Conservation (phyloP, 352 stramenopile genomes). For the Pythium rhizo-oryzae region DNA sequence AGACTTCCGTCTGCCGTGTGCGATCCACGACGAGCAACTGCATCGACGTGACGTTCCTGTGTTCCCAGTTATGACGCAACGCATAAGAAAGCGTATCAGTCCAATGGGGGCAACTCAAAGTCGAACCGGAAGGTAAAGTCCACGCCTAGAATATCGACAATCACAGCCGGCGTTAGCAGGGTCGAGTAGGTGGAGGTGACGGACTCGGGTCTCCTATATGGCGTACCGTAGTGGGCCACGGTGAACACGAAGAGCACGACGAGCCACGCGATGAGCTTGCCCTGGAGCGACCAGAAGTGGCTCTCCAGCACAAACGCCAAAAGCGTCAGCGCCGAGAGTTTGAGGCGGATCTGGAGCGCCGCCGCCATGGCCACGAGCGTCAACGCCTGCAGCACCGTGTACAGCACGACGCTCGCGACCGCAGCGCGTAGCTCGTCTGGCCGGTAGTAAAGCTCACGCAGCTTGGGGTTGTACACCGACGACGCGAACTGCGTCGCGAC, state of each 20-base stretch:
- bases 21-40: too few relatives aligned
- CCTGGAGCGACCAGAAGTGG: slow-evolving; percentile 11
- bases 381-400: slow-evolving; percentile 4
- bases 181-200: too few relatives aligned
- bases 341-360: slow-evolving; percentile 1
- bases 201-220: too few relatives aligned
- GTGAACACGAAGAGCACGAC: neutral
- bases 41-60: too few relatives aligned
- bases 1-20: too few relatives aligned
- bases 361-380: slow-evolving; percentile 3
- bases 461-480: slow-evolving; percentile 6
- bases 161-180: too few relatives aligned
- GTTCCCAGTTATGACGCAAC: too few relatives aligned
- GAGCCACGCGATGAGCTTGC: slow-evolving; percentile 17
- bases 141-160: too few relatives aligned
- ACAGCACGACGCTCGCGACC: slow-evolving; percentile 5
- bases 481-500: slow-evolving; percentile 13
- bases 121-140: too few relatives aligned
- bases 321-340: neutral
- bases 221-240: slow-evolving; percentile 9
- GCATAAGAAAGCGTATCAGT: too few relatives aligned
- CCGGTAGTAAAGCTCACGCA: neutral
- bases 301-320: slow-evolving; percentile 14
- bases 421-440: neutral
- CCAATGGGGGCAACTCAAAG: too few relatives aligned